Evolutionary conservation across 305 asterid species (phyloP), one percentile per base, ranked within the genome.

Genomic region (Andrographis paniculata): DNA sequence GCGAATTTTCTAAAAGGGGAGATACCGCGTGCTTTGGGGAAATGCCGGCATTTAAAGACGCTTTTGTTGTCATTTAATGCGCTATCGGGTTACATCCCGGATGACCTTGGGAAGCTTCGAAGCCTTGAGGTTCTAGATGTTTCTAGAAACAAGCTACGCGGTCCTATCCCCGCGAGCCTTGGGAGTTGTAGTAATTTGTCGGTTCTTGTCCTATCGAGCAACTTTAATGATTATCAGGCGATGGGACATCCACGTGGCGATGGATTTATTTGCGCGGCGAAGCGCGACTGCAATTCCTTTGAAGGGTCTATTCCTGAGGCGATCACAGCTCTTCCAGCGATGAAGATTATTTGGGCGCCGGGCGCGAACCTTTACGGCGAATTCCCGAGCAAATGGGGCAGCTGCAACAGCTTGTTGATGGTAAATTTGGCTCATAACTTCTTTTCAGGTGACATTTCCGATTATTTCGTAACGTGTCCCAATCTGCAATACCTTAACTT

Each of bases 71-170:
- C 66, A 22, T 77, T 77, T 31, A 77, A 77, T 56, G 41, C 37
- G n/a, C 59, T 74, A 27, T 16, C 4, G 17, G 82, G 76, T 17
- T 54, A 37, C 17, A 71, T 77, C 57, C 82, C 86, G 40, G 16
- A 37, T 9, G 79, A 74, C 56, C 65, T 77, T 6, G 79, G 86
- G 33, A 30, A 51, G 20, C 65, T 77, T 51, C 55, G 0, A 23
- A 47, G 37, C 40, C 79, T 77, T 42, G 68, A 74, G 56, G 73
- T 68, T 48, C 45, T 76, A 35, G 69, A 76, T 61, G 72, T 76
- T 59, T 65, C 79, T 12, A 58, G 62, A 47, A 66, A 76, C 64
- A 45, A 49, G 31, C 58, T 76, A 10, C 17, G 63, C 13, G 79
- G 79, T n/a, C n/a, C n/a, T 17, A 59, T 64, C 30, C 54, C 69